Percentiles rank a stretch among this genome's conserved stretches.
Evolutionary conservation across 306 rosid genomes (phyloP).

Genomic region (Gastrolobium bilobum): DNA sequence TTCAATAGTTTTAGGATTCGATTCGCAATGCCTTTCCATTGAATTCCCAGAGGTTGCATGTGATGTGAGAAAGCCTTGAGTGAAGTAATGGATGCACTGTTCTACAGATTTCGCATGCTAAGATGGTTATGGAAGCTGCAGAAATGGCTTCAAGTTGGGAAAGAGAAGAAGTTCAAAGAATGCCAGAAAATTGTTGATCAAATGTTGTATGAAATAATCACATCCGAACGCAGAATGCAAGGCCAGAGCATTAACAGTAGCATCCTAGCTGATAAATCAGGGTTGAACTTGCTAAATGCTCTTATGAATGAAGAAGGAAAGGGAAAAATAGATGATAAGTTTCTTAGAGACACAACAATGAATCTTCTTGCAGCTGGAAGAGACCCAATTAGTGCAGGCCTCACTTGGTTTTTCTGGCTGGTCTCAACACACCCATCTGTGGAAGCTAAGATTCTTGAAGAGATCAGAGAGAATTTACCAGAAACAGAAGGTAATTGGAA

Average conservation of each 20-base stretch:
- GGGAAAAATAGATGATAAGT: not conserved
- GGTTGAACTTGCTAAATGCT: not conserved
- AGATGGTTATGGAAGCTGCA: slow-evolving; percentile 1
- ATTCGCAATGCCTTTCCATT: slow-evolving; percentile 29
- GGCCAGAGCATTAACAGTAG: not conserved
- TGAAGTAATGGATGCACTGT: not conserved
- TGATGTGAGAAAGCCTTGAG: slow-evolving; percentile 12
- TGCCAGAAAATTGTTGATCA: not conserved
- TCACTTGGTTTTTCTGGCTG: slow-evolving; percentile 35
- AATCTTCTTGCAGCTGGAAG: slow-evolving; percentile 25
- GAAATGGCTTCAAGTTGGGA: slow-evolving; percentile 26
- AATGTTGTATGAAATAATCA: not conserved
- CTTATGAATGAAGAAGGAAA: slow-evolving; percentile 3
- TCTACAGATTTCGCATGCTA: not conserved
- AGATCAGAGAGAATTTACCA: not conserved
- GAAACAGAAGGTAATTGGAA: slow-evolving; percentile 3
- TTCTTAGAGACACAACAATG: slow-evolving; percentile 21
- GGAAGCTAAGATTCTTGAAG: slow-evolving; percentile 27
- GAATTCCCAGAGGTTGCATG: slow-evolving; percentile 6
- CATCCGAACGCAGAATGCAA: not conserved
- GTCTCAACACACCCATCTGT: slow-evolving; percentile 30
- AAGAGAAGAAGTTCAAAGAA: slow-evolving; percentile 13
- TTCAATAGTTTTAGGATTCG: slow-evolving; percentile 26
- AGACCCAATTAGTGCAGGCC: not conserved
- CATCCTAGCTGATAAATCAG: not conserved